A percentile compares a stretch with the other conserved stretches of the same genome.
Conservation (phyloP, 176 grass and related monocot genomes). For the Phoenix dactylifera region DNA sequence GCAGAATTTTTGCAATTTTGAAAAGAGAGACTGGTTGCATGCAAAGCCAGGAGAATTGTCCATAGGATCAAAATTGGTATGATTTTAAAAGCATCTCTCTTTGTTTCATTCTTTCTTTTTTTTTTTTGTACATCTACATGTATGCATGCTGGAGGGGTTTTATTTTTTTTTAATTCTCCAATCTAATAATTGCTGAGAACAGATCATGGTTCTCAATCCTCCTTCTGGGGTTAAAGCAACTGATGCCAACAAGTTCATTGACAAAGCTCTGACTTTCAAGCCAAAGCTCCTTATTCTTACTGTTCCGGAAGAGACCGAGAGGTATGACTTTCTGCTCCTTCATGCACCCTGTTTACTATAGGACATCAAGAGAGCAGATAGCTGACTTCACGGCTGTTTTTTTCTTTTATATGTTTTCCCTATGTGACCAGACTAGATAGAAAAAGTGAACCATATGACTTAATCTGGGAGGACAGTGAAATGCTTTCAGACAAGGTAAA, state of each 20-base stretch:
- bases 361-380: too few relatives aligned
- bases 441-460: conserved; percentile 62
- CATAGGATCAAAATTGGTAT: conserved; percentile 61
- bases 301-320: conserved; percentile 83
- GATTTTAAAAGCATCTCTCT: not conserved
- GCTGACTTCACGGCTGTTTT: too few relatives aligned
- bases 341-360: too few relatives aligned
- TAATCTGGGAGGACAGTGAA: conserved; percentile 76
- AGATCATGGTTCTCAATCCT: conserved; percentile 98
- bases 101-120: too few relatives aligned
- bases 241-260: conserved; percentile 91
- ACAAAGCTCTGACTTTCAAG: conserved; percentile 67
- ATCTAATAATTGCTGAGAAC: conserved; percentile 14
- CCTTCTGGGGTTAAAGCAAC: conserved; percentile 85
- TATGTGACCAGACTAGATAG: conserved; percentile 48
- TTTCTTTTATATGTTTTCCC: conserved; percentile 7
- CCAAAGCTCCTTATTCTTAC: conserved; percentile 91
- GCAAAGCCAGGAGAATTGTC: conserved; percentile 55
- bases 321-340: conserved; percentile 23
- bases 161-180: not conserved
- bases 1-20: conserved; percentile 72
- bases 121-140: not conserved
- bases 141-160: not conserved
- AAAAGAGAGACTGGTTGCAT: conserved; percentile 88
- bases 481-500: conserved; percentile 72